These are phyloP conservation scores for Gaertneriomyces sp. DNA, from an alignment of 192 early-diverging fungal species.

Conservation along the genomic window DNA sequence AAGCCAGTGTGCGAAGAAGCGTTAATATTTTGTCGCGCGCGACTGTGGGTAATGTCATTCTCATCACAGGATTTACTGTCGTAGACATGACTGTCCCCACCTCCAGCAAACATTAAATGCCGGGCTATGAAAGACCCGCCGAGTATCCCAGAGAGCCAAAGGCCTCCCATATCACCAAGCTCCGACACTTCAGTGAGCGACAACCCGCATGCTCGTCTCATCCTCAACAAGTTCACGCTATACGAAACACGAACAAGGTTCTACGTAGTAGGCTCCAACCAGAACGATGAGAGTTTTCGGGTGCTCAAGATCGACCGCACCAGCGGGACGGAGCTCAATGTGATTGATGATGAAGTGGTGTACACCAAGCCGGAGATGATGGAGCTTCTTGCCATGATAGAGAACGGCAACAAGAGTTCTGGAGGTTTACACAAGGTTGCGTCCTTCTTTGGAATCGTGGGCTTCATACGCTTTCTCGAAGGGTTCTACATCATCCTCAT, in stretches of 20 bases:
- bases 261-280: conserved; percentile 81
- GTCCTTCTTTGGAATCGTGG: conserved; percentile 73
- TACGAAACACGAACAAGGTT: conserved; percentile 87
- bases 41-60: no score
- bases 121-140: no score
- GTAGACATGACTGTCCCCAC: no score
- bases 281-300: conserved; percentile 67
- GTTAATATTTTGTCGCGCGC: no score
- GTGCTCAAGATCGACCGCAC: conserved; percentile 90
- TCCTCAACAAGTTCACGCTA: conserved; percentile 66
- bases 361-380: conserved; percentile 73
- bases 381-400: conserved; percentile 70
- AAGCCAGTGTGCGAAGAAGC: no score
- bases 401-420: conserved; percentile 69
- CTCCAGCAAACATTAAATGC: no score
- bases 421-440: conserved; percentile 69
- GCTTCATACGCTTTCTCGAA: conserved; percentile 88
- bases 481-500: conserved; percentile 90
- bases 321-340: conserved; percentile 56
- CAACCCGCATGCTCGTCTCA: background rate
- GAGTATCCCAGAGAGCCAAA: no score
- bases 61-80: no score
- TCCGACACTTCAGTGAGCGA: no score
- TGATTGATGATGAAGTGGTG: conserved; percentile 74
- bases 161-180: no score